phyloP scores from a whole-genome alignment of 1,139 yeast genomes.

The Zygosaccharomyces sapae region DNA sequence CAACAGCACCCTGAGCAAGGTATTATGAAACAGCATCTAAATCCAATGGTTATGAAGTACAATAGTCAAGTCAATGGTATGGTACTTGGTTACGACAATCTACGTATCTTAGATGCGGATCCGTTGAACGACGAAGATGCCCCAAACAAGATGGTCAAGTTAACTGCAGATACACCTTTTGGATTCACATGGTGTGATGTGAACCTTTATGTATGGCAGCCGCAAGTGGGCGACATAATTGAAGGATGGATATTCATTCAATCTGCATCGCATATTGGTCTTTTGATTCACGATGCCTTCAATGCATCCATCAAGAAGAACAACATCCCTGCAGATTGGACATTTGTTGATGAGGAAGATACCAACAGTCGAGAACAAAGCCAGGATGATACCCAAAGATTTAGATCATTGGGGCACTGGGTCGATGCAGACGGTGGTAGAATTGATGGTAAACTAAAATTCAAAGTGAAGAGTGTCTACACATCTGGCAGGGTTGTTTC shows the following conservation, averaged over 20 bases:
- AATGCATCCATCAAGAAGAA: conserved; percentile 87
- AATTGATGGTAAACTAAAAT: conserved; percentile 75
- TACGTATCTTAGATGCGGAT: conserved; percentile 44
- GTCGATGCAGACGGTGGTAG: conserved; percentile 65
- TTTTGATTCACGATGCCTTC: conserved; percentile 86
- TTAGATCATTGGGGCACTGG: conserved; percentile 79
- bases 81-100: conserved; percentile 69
- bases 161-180: conserved; percentile 81
- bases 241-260: conserved; percentile 90
- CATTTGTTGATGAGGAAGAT: conserved; percentile 60
- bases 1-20: conserved; percentile 68
- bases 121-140: conserved; percentile 34
- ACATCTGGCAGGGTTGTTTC: conserved; percentile 79
- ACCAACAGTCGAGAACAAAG: conserved; percentile 26
- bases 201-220: conserved; percentile 86
- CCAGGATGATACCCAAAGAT: conserved; percentile 27
- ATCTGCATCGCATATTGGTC: conserved; percentile 91
- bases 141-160: conserved; percentile 53
- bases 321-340: conserved; percentile 80
- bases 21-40: conserved; percentile 79
- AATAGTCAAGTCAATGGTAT: conserved; percentile 73
- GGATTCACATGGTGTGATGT: conserved; percentile 82
- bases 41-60: conserved; percentile 82
- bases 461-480: conserved; percentile 67
- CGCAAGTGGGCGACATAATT: conserved; percentile 73